Evolutionary conservation across 75 land plant species (phyloP), one percentile per base, ranked within the genome.

Genomic region (Adiantum capillusveneris): DNA sequence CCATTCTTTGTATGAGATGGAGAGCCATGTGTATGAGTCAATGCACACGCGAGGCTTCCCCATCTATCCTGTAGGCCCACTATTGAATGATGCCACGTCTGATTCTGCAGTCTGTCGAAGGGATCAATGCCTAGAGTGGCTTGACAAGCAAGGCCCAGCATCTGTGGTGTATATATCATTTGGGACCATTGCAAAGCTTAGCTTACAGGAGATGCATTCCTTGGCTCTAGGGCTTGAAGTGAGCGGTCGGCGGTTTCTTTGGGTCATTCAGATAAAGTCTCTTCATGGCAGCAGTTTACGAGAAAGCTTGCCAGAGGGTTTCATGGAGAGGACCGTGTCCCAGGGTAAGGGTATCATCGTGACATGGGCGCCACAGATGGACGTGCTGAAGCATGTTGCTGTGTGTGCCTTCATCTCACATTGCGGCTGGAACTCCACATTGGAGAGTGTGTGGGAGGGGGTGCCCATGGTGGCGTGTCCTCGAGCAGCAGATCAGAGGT

Each of bases 141-240:
- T 86, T 2, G 81, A 86, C 53, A 11, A 56, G n/a, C 71, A 76
- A 31, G 63, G 75, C 0, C 48, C 54, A 9, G 7, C 44, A 0
- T 76, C 87, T 0, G 82, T 84, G 0, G 60, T 81, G 17, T 88
- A 81, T 68, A 49, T 81, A 25, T 75, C 87, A n/a, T 81, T 88
- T 51, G 93, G 93, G 18, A 87, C 71, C 60, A 67, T 75, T 25
- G 77, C 74, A 16, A 70, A 61, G 44, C 48, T 77, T 17, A 63
- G 79, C 2, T 31, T 59, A 31, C 75, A 76, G 61, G 78, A 84
- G 62, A 74, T 63, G 0, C 48, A 49, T 14, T 80, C 84, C 39
- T 56, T 88, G 27, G 80, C 73, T 5, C 57, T 29, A 2, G 93
- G 84, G 19, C 54, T 88, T 1, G 80, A 88, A 66, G 48, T 65